Conservation (phyloP, 192 early-diverging fungal genomes). For the Phlyctochytrium planicorne region DNA sequence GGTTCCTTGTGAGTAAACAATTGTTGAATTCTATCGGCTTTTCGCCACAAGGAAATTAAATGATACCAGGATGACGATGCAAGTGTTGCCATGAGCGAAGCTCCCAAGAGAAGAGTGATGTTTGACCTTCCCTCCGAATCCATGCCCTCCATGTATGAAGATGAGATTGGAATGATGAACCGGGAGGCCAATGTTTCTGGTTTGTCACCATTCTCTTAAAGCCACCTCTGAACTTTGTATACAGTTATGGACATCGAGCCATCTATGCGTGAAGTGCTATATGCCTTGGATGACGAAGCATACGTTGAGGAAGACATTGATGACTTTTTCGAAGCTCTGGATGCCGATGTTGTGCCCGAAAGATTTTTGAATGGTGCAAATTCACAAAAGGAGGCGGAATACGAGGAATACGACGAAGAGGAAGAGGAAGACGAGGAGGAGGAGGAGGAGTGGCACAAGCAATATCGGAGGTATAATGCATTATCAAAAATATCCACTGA, state of each 20-base stretch:
- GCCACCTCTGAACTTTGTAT: slow-evolving; percentile 7
- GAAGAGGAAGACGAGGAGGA: slow-evolving; percentile 49
- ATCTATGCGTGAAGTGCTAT: slow-evolving; percentile 81
- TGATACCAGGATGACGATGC: slow-evolving; percentile 33
- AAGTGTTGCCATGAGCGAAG: slow-evolving; percentile 25
- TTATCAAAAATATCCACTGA: slow-evolving; percentile 18
- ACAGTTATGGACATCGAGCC: slow-evolving; percentile 75
- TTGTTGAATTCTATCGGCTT: not conserved
- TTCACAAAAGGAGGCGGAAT: slow-evolving; percentile 33
- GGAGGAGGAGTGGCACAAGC: slow-evolving; percentile 46
- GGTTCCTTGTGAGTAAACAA: slow-evolving; percentile 37
- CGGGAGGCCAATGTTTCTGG: slow-evolving; percentile 47
- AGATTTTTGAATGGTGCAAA: slow-evolving; percentile 25
- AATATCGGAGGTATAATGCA: slow-evolving; percentile 49
- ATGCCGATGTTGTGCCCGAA: slow-evolving; percentile 65
- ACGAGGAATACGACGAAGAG: slow-evolving; percentile 28
- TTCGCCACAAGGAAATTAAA: not conserved
- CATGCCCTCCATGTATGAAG: slow-evolving; percentile 72
- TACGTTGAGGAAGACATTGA: slow-evolving; percentile 79
- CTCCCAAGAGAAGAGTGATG: slow-evolving; percentile 35
- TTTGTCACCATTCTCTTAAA: not conserved
- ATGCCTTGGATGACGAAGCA: slow-evolving; percentile 91
- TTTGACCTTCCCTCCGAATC: slow-evolving; percentile 71
- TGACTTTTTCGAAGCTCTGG: slow-evolving; percentile 82
- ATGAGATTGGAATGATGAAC: slow-evolving; percentile 68